A percentile compares a stretch with the other conserved stretches of the same genome.
Evolutionary conservation across 2,329 filamentous ascomycete genomes (phyloP).

Genomic region (Pseudogymnoascus verrucosus): DNA sequence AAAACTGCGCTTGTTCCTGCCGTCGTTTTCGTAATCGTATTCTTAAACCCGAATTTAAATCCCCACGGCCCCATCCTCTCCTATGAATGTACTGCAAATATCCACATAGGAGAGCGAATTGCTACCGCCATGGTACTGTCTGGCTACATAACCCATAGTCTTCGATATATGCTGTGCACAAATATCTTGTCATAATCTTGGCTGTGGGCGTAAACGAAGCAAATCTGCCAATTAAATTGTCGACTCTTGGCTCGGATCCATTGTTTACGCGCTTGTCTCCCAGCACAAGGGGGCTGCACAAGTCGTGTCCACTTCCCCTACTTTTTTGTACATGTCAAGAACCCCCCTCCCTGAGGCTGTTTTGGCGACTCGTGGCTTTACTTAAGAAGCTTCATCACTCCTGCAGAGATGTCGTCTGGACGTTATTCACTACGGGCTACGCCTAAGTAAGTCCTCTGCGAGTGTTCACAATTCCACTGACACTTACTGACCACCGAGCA

Average conservation of each 20-base stretch:
- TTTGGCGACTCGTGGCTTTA: conserved; percentile 7
- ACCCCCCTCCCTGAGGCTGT: neutral
- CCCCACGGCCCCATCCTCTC: neutral
- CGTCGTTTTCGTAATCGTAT: neutral
- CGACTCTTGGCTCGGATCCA: neutral
- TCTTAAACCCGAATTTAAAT: neutral
- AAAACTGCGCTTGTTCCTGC: neutral
- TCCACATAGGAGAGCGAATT: neutral
- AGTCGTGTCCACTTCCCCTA: conserved; percentile 8
- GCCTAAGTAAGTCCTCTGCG: neutral
- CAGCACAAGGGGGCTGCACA: neutral
- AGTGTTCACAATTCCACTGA: conserved; percentile 10
- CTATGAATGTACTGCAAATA: neutral
- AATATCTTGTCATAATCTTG: neutral
- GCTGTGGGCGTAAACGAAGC: neutral
- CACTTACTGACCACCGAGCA: conserved; percentile 23
- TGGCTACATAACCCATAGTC: neutral
- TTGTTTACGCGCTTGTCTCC: conserved; percentile 1
- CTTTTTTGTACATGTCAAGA: conserved; percentile 7
- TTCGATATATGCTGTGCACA: neutral
- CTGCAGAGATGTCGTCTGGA: conserved; percentile 1
- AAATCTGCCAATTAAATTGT: conserved; percentile 3
- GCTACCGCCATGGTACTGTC: neutral
- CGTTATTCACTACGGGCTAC: neutral
- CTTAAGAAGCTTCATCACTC: conserved; percentile 7